Base-by-base conservation (phyloP, 2,329 filamentous ascomycete genomes). In the Neoscytalidium dimidiatum region DNA sequence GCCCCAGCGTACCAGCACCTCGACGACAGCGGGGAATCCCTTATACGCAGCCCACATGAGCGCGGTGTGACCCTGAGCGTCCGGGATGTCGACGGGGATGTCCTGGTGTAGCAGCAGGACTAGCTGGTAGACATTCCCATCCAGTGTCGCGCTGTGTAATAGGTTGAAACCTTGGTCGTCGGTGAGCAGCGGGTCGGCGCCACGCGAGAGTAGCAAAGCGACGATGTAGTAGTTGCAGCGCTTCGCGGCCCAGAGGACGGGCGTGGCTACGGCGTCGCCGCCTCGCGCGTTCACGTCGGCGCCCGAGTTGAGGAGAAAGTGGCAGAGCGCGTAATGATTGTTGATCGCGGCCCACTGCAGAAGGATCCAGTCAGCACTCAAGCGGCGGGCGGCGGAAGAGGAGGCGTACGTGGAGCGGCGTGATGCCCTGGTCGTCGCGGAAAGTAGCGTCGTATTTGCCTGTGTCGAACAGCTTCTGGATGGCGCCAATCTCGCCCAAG, bases 1-100 rank as follows among this genome's bases (percentile, higher is more conserved):
- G 62, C 95, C 96, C 93, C 95, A 99, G 70, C 93, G 88, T 66
- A 99, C 81, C 69, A 97, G 94, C 48, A 98, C 78, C 74, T 98
- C 95, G 53, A 98, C 94, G 71, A 92, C 96, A 52, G 90, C 89
- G 0, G 94, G 92, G 75, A 90, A 97, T 38, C 96, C 95, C 79
- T 99, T 99, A 82, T 99, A 99, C 17, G 94, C 94, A 19, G 95
- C 92, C 95, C 95, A 99, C 95, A 99, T 99, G 67, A 99, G 84
- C 67, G 90, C 90, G 0, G 95, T 98, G 78, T 99, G 96, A 5
- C 94, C 92, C 75, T 93, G 94, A 58, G 88, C 87, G 79, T 99
- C 95, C 62, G 90, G 85, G 5, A 95, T 91, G 75, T 99, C 95
- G 67, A 99, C 92, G 17, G 93, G 92, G 66, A 99, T 95, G 74